Conservation (phyloP, 345 rosid genomes). For the Melaleuca alternifolia region DNA sequence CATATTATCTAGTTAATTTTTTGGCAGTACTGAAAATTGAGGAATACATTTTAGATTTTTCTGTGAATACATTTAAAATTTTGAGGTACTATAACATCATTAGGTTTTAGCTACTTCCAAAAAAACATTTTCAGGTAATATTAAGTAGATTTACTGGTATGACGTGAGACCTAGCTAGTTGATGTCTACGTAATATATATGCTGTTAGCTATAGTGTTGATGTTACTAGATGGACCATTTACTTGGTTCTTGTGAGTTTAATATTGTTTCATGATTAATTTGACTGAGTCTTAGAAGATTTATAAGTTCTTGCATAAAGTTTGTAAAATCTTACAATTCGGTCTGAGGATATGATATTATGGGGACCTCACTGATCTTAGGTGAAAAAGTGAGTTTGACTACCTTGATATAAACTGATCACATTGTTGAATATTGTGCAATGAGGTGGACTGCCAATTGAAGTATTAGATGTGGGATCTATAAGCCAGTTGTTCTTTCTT, state of each 20-base stretch:
- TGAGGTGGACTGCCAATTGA: background rate
- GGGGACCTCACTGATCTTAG: background rate
- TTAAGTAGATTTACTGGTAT: background rate
- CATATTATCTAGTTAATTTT: background rate
- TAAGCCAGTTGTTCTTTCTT: background rate
- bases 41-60: background rate
- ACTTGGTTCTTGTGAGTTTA: background rate
- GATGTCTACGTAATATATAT: background rate
- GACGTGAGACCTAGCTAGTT: background rate
- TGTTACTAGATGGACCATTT: background rate
- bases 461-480: background rate
- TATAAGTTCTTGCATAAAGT: background rate
- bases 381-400: background rate
- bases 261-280: background rate
- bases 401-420: background rate
- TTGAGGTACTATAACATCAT: background rate
- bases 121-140: background rate
- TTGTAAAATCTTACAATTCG: background rate
- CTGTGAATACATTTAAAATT: background rate
- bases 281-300: background rate
- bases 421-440: background rate
- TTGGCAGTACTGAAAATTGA: background rate
- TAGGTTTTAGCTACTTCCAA: background rate
- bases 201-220: background rate
- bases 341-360: background rate